Conservation (phyloP, 1,139 yeast species). For the Taphrina communis region DNA sequence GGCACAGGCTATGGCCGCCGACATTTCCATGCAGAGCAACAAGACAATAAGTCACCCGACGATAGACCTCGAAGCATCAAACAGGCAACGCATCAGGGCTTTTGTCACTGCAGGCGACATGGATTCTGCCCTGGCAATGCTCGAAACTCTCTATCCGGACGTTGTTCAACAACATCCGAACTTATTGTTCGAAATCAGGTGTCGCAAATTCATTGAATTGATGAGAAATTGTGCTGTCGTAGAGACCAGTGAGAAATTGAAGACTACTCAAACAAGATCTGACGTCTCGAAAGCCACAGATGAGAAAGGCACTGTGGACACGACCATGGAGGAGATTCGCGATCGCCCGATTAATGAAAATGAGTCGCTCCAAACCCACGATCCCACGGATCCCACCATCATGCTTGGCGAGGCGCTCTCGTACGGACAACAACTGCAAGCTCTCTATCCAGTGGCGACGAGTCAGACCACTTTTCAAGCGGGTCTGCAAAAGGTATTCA, state of each 20-base stretch:
- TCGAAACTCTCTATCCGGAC: conserved; percentile 57
- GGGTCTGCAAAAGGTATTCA: conserved; percentile 56
- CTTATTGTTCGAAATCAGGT: conserved; percentile 61
- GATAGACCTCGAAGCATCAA: conserved; percentile 52
- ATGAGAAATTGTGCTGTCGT: conserved; percentile 49
- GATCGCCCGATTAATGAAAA: background rate
- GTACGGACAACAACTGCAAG: conserved; percentile 59
- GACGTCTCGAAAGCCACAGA: background rate
- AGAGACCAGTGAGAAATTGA: conserved; percentile 40
- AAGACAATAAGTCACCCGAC: conserved; percentile 46
- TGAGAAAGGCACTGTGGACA: background rate
- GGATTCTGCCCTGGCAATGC: conserved; percentile 57
- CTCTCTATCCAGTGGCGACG: conserved; percentile 51
- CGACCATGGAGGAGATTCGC: conserved; percentile 37
- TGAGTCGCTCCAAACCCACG: background rate
- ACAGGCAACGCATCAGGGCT: conserved; percentile 61
- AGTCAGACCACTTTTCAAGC: conserved; percentile 50
- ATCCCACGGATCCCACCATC: conserved; percentile 41
- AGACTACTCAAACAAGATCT: background rate
- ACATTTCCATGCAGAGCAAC: conserved; percentile 49
- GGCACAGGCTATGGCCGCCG: conserved; percentile 65
- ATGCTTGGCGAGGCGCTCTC: conserved; percentile 54
- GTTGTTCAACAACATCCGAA: conserved; percentile 56
- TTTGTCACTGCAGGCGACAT: conserved; percentile 59
- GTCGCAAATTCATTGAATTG: conserved; percentile 60